Evolutionary conservation across 768 basidiomycete species (phyloP).

Genomic region (Rhodosporidiobolus sp.): DNA sequence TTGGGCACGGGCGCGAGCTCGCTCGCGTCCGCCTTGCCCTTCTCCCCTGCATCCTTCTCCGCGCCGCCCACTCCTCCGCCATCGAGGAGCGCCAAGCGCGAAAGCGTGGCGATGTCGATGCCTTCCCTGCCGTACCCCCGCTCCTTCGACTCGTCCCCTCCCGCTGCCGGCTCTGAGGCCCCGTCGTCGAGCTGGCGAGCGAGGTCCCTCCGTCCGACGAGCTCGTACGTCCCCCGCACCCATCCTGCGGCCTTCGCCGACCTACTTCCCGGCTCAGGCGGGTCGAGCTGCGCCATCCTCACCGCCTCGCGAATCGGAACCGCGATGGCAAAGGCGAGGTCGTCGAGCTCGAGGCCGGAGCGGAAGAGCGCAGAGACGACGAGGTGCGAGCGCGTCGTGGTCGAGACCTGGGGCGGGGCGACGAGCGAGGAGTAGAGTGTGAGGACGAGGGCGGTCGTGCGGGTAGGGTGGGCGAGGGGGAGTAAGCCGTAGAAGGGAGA

Average conservation of each 20-base stretch:
- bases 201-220: constrained; percentile 72
- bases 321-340: constrained; percentile 45
- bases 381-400: neutral
- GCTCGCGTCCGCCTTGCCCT: neutral
- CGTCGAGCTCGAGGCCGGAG: constrained; percentile 38
- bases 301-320: constrained; percentile 78
- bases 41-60: neutral
- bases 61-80: neutral
- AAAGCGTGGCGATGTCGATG: constrained; percentile 3
- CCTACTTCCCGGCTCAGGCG: constrained; percentile 53
- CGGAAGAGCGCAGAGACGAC: constrained; percentile 32
- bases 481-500: neutral
- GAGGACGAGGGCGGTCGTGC: neutral
- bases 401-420: neutral
- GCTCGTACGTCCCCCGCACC: constrained; percentile 64
- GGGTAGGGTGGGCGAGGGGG: neutral
- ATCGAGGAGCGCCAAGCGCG: neutral
- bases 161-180: neutral
- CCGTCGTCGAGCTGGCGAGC: constrained; percentile 50
- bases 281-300: constrained; percentile 75
- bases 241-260: constrained; percentile 54
- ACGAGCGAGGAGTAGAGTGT: neutral
- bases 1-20: neutral
- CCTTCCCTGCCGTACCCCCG: neutral
- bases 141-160: neutral